A percentile compares a stretch with the other conserved stretches of the same genome.
Evolutionary conservation across 768 basidiomycete species (phyloP).

Genomic region (Hygrocybe punicea): DNA sequence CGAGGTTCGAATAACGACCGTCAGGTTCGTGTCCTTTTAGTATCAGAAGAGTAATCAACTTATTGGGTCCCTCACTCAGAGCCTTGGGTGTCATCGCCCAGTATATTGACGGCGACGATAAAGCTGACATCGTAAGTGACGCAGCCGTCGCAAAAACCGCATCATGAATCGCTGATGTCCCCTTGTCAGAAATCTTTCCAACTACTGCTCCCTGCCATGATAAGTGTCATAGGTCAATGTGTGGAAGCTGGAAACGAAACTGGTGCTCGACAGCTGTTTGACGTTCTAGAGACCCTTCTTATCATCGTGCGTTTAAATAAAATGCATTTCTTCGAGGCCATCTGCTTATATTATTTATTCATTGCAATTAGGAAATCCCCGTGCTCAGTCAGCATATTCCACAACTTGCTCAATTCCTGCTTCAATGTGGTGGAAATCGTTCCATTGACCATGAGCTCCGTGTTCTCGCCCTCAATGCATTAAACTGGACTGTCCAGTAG

Average conservation of each 20-base stretch:
- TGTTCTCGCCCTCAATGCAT: constrained; percentile 84
- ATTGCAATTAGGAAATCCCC: constrained; percentile 73
- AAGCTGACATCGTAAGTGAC: constrained; percentile 71
- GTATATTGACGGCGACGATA: constrained; percentile 86
- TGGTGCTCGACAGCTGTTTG: constrained; percentile 85
- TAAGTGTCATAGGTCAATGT: constrained; percentile 80
- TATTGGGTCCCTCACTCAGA: constrained; percentile 38
- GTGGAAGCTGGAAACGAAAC: constrained; percentile 77
- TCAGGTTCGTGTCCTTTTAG: constrained; percentile 48
- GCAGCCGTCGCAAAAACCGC: neutral
- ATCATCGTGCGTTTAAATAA: constrained; percentile 62
- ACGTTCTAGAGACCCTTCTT: constrained; percentile 92
- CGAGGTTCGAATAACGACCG: constrained; percentile 87
- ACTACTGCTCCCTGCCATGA: constrained; percentile 79
- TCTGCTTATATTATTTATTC: neutral
- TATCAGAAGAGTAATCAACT: neutral
- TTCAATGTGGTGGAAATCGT: constrained; percentile 77
- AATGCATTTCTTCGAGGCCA: constrained; percentile 7
- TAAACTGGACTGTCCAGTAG: constrained; percentile 98
- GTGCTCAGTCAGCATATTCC: constrained; percentile 84
- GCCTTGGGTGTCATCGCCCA: constrained; percentile 91
- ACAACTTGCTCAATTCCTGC: constrained; percentile 83
- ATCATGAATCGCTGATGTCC: constrained; percentile 3
- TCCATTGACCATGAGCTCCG: constrained; percentile 75
- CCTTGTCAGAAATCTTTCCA: constrained; percentile 76